Conservation (phyloP, 805 yeast genomes). For the Lachancea cidri region DNA sequence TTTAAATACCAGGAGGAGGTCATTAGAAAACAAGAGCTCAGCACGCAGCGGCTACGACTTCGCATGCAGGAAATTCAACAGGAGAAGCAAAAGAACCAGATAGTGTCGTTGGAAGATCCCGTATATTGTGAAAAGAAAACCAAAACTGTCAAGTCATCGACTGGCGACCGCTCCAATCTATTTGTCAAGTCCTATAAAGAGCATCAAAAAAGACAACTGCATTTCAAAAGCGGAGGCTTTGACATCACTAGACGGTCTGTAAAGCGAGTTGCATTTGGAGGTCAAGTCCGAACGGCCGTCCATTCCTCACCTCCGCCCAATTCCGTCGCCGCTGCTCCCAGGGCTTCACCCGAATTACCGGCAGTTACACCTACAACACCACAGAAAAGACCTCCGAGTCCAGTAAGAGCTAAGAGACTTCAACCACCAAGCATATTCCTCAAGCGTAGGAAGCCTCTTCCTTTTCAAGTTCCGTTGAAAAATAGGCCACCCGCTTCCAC, state of each 20-base stretch:
- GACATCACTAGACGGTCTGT: slow-evolving; percentile 14
- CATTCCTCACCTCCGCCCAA: not conserved
- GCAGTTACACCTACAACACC: too few species aligned
- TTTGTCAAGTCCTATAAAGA: slow-evolving; percentile 19
- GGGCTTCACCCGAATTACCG: too few species aligned
- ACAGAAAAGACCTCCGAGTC: slow-evolving; percentile 2
- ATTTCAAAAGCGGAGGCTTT: slow-evolving; percentile 17
- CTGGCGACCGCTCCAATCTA: slow-evolving; percentile 12
- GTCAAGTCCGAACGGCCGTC: slow-evolving; percentile 22
- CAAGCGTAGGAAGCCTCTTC: slow-evolving; percentile 14
- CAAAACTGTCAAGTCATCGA: slow-evolving; percentile 4
- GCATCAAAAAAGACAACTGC: slow-evolving; percentile 17
- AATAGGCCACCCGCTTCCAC: not conserved
- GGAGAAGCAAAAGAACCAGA: slow-evolving; percentile 31
- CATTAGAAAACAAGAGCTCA: slow-evolving; percentile 31
- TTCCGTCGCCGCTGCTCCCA: not conserved
- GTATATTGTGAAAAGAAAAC: slow-evolving; percentile 14
- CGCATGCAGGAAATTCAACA: slow-evolving; percentile 26
- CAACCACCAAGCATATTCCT: slow-evolving; percentile 20
- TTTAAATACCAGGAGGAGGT: slow-evolving; percentile 32
- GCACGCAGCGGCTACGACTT: slow-evolving; percentile 33
- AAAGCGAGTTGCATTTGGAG: slow-evolving; percentile 31
- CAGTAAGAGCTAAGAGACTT: slow-evolving; percentile 11
- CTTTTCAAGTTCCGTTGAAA: slow-evolving; percentile 1
- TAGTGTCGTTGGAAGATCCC: slow-evolving; percentile 23